Evolutionary conservation across 495 filamentous ascomycete genomes (phyloP), one percentile per base, ranked within the genome.

Genomic region (Rhypophila decipiens): DNA sequence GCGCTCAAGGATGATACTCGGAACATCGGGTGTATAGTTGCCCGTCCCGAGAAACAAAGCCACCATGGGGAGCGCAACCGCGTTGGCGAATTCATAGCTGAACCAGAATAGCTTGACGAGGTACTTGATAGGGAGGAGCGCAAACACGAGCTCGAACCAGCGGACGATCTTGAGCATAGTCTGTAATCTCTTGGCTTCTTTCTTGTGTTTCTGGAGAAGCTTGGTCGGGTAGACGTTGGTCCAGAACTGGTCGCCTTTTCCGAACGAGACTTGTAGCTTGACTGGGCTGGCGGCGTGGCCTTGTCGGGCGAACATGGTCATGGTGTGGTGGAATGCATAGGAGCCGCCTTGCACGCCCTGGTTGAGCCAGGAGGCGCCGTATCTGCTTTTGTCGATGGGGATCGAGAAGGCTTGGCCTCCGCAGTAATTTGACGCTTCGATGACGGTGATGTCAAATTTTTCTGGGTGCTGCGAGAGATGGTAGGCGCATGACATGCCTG

Each of bases 391-490:
- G 60, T 90, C 82, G 7, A 94, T 57, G 2, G 82, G 61, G 39
- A 91, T 87, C 3, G 86, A 88, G 33, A 83, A 87, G 1, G 87
- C 87, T 60, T 94, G 87, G 0, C 88, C 87, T n/a, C 88, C 88
- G 43, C 80, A 79, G 42, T 87, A 78, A 29, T 74, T 64, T 23
- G 76, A 75, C 1, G 72, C 75, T 47, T 91, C 86, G 43, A 94
- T 76, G 21, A 91, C 58, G 0, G 86, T 89, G 22, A 91, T 76
- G 29, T 84, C 72, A 61, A 89, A 91, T 44, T 77, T 78, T 29
- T 86, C 77, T 0, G 83, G 83, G 53, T 90, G 85, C 42, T 87
- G 71, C 15, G 86, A 78, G 3, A 94, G 71, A 12, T 85, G 83
- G 17, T 82, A 72, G 8, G 87, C 86, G 56, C 87, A 88, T 15